Evolutionary conservation across 2,329 filamentous ascomycete species (phyloP), one percentile per base, ranked within the genome.

Genomic region (Aspergillus hiratsukae): DNA sequence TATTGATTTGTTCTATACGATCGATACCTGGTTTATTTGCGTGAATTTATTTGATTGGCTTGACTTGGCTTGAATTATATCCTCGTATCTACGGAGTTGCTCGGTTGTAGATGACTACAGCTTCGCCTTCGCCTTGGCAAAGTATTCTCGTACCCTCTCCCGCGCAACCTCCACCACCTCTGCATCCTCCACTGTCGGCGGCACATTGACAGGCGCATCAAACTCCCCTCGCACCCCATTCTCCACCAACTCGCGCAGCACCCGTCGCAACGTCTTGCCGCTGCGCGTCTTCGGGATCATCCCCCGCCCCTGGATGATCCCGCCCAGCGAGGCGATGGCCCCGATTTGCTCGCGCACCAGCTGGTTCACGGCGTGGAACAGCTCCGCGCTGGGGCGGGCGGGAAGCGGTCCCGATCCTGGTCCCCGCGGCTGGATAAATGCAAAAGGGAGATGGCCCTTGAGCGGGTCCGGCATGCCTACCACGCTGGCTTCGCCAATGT

Each of bases 261-360:
- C 90, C 25, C 92, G 80, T 3, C 92, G 81, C 57, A 97, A 74
- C 4, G 91, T 96, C 81, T 97, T 97, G 28, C 93, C 93, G n/a
- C 87, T 91, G 28, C 92, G 78, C 17, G 93, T 97, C 78, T 92
- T 92, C 5, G 93, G 92, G 52, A 97, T 96, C 81, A 96, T 92
- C 17, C 87, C 87, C 62, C 85, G 86, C 41, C 90, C 90, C 56
- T 91, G 89, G 52, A 96, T 88, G 67, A 96, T 88, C 2, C 92
- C 92, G 8, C 91, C 91, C 0, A 97, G 80, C 1, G 85, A 84
- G 1, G 93, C 92, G 61, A 97, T 96, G 23, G 89, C 85, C 6
- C 92, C 92, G 54, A 97, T 94, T 66, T 95, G 89, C 35, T 81
- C 80, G 27, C 91, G 86, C 3, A 97, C 87, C 3, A 87, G 80